Evolutionary conservation across 768 basidiomycete species (phyloP), one percentile per base, ranked within the genome.

Genomic region (Pleurotus giganteus): DNA sequence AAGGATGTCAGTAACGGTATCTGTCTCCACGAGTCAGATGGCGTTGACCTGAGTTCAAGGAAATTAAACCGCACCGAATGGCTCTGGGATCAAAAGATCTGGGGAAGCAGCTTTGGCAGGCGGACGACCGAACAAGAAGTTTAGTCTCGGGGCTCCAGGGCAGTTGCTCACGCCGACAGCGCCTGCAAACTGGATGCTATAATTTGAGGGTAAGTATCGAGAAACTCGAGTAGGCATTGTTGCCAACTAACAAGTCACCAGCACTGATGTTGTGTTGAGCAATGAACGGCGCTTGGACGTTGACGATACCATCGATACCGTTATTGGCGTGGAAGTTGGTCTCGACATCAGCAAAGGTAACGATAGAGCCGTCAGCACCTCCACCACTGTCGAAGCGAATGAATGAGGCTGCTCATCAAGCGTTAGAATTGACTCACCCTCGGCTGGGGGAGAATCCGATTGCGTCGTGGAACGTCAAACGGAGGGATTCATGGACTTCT

Each of bases 391-490:
- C 23, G 11, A 17, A 19, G 28, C 47, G 13, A 21, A 32, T 28
- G n/a, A 27, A 27, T 32, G 13, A 41, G 23, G 5, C 19, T 29
- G 23, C 47, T 31, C 27, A 29, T 21, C 9, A 12, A 32, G 6
- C 2, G 1, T 13, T 29, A 45, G 12, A 17, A 13, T n/a, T 12
- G 3, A 62, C 64, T 29, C 54, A 72, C 71, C 71, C 69, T 23
- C 60, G 50, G 24, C 64, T 65, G 0, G 58, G 61, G 4, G 74
- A 76, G 56, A 74, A 72, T 11, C 71, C 76, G 55, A 76, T 76
- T 24, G 75, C 72, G 52, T 76, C 76, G 59, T 78, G 72, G 67
- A 73, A 74, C 4, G 69, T 61, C 36, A 73, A 58, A 17, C 72
- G 61, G 36, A 73, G 66, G 34, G 69, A 63, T 46, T 67, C 63